phyloP scores from a whole-genome alignment of 2,329 filamentous ascomycete species.

The Aureobasidium sp. region DNA sequence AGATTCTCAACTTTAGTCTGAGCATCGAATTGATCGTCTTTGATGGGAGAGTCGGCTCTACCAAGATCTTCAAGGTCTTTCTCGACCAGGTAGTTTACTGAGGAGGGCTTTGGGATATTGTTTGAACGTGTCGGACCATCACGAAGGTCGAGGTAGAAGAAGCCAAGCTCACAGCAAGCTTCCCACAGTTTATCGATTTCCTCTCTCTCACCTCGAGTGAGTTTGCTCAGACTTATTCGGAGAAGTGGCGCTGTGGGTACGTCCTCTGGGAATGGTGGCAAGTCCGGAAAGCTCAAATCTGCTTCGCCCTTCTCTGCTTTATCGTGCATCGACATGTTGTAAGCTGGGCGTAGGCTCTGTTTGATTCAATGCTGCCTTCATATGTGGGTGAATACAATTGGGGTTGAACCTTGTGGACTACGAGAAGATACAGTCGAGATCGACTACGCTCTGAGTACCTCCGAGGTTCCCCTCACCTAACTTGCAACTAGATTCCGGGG shows the following conservation, averaged over 20 bases:
- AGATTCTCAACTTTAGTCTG: not conserved
- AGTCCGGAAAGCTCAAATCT: constrained; percentile 31
- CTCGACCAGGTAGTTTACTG: constrained; percentile 7
- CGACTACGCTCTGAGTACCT: not conserved
- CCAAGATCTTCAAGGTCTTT: not conserved
- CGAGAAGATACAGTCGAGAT: not conserved
- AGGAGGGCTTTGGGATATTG: not conserved
- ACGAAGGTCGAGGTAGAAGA: constrained; percentile 63
- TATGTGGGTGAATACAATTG: not conserved
- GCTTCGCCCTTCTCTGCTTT: not conserved
- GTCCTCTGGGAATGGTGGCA: constrained; percentile 47
- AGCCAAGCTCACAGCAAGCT: constrained; percentile 54
- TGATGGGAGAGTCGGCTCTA: constrained; percentile 3
- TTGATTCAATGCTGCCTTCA: too few species aligned
- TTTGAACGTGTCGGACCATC: constrained; percentile 18
- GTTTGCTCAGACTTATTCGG: constrained; percentile 41
- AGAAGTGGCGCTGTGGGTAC: constrained; percentile 45
- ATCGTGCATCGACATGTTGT: not conserved
- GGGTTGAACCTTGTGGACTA: not conserved
- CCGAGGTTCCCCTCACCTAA: constrained; percentile 14
- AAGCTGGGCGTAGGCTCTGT: not conserved
- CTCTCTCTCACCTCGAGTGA: constrained; percentile 34
- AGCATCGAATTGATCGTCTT: not conserved
- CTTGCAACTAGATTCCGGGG: not conserved
- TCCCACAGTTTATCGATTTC: constrained; percentile 42